Conservation (phyloP, 768 basidiomycete genomes). For the Holtermannia corniformis region DNA sequence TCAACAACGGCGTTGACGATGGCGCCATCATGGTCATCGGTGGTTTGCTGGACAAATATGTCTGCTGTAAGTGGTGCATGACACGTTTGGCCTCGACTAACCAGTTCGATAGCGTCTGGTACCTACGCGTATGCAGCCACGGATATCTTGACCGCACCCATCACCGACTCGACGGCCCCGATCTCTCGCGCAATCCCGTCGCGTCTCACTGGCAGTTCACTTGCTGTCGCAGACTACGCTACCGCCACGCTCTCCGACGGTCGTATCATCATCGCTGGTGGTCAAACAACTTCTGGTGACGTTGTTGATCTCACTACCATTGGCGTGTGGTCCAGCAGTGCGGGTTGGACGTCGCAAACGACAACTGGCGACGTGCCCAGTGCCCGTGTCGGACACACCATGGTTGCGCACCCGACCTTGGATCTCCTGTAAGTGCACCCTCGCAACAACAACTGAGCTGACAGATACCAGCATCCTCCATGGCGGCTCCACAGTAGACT, state of each 20-base stretch:
- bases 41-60: slow-evolving; percentile 34
- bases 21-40: slow-evolving; percentile 33
- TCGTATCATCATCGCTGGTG: slow-evolving; percentile 30
- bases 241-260: slow-evolving; percentile 21
- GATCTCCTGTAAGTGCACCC: slow-evolving; percentile 24
- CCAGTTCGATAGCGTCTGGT: slow-evolving; percentile 15
- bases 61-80: slow-evolving; percentile 37
- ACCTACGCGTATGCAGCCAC: slow-evolving; percentile 32
- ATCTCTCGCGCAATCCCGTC: slow-evolving; percentile 19
- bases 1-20: slow-evolving; percentile 13
- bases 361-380: slow-evolving; percentile 32
- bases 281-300: slow-evolving; percentile 27
- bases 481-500: slow-evolving; percentile 25
- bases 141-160: slow-evolving; percentile 30
- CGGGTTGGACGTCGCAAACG: slow-evolving; percentile 29
- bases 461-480: slow-evolving; percentile 28
- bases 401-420: slow-evolving; percentile 35
- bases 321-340: slow-evolving; percentile 20
- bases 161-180: slow-evolving; percentile 17
- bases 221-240: slow-evolving; percentile 35
- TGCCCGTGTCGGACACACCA: slow-evolving; percentile 31
- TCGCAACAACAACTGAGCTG: neutral
- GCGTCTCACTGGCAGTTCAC: slow-evolving; percentile 20
- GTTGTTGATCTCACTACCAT: slow-evolving; percentile 27
- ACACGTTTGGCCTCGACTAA: neutral